Percentiles rank a stretch among this genome's conserved stretches.
Evolutionary conservation across 2,329 filamentous ascomycete species (phyloP).

Genomic region (Xylaria sp.): DNA sequence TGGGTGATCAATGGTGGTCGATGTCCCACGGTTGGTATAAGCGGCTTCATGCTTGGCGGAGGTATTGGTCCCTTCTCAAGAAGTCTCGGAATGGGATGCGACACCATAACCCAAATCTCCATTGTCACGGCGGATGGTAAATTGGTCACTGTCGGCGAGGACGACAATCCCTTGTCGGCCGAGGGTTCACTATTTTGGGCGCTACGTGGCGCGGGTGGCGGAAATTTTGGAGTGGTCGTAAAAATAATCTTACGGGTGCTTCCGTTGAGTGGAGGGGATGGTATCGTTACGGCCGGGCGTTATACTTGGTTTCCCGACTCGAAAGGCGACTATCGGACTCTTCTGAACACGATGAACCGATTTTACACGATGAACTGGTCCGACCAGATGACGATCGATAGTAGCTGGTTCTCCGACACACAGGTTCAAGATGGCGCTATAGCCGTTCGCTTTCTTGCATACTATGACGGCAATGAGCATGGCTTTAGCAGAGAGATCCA

Average conservation of each 20-base stretch:
- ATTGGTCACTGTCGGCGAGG: background rate
- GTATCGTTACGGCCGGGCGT: constrained; percentile 36
- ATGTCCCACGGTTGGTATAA: constrained; percentile 27
- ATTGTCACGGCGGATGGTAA: background rate
- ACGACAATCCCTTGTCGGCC: constrained; percentile 25
- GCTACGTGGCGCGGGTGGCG: constrained; percentile 47
- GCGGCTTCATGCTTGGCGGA: constrained; percentile 7
- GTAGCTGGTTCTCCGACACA: constrained; percentile 31
- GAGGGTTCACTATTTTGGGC: constrained; percentile 47
- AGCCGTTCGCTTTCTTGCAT: constrained; percentile 26
- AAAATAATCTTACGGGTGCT: constrained; percentile 39
- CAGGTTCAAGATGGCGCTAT: background rate
- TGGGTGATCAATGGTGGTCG: constrained; percentile 41
- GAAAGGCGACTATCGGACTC: constrained; percentile 14
- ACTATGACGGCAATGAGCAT: constrained; percentile 27
- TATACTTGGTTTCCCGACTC: constrained; percentile 32
- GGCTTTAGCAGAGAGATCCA: constrained; percentile 26
- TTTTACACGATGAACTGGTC: constrained; percentile 39
- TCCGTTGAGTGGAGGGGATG: constrained; percentile 6
- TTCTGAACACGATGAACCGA: constrained; percentile 32
- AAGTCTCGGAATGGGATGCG: constrained; percentile 14
- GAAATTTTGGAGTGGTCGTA: constrained; percentile 48
- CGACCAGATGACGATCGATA: constrained; percentile 40
- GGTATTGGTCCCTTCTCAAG: constrained; percentile 14
- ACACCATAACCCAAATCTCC: background rate